Evolutionary conservation across 352 stramenopile genomes (phyloP).

Genomic region (Phytophthora uliginosa): DNA sequence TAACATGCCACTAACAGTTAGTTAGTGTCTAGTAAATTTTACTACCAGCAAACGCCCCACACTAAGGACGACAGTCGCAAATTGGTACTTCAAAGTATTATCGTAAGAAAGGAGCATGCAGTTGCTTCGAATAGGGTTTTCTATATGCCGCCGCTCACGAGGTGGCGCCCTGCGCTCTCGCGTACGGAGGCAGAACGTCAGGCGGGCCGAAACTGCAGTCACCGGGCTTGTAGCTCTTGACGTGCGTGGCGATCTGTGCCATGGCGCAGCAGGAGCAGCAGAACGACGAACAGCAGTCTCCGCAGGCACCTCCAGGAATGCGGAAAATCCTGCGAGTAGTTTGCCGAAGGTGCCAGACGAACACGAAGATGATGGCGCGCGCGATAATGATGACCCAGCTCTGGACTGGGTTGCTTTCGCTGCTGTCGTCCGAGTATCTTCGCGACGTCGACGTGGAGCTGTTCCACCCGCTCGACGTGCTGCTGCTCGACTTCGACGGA

Average conservation of each 20-base stretch:
- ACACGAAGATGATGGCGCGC: slow-evolving; percentile 34
- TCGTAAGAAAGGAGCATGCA: no score
- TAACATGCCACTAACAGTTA: no score
- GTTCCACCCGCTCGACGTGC: slow-evolving; percentile 2
- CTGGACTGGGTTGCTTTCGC: slow-evolving; percentile 31
- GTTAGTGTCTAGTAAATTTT: no score
- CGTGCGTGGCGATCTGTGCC: slow-evolving; percentile 59
- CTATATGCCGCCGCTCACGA: not conserved
- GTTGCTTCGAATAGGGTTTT: not conserved
- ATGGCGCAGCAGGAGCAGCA: slow-evolving; percentile 49
- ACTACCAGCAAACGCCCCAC: no score
- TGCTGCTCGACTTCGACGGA: slow-evolving; percentile 5
- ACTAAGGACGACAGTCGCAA: no score
- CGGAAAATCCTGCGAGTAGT: slow-evolving; percentile 42
- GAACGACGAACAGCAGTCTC: slow-evolving; percentile 40
- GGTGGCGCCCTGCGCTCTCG: slow-evolving; percentile 1
- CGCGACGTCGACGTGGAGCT: slow-evolving; percentile 1
- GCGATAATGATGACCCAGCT: slow-evolving; percentile 35
- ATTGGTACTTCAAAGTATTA: no score
- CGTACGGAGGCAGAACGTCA: slow-evolving; percentile 50
- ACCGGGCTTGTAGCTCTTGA: slow-evolving; percentile 61
- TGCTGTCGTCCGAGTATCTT: slow-evolving; percentile 3
- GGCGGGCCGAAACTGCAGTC: slow-evolving; percentile 51
- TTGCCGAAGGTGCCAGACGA: slow-evolving; percentile 55
- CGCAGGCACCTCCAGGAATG: slow-evolving; percentile 32